A percentile compares a stretch with the other conserved stretches of the same genome.
phyloP scores from a whole-genome alignment of 768 basidiomycete genomes.

The Podaxis sp. region DNA sequence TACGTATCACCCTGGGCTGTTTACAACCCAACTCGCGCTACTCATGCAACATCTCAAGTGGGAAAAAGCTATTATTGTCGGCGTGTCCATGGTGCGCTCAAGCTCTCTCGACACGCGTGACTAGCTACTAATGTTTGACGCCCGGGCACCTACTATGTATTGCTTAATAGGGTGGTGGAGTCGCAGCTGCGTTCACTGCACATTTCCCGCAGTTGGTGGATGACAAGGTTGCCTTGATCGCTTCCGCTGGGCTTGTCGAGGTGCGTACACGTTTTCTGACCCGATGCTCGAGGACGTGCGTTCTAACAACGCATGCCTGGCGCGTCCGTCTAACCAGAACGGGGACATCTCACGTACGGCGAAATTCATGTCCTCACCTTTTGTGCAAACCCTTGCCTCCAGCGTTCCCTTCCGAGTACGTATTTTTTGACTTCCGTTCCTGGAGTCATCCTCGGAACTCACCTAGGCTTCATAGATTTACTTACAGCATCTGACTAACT shows the following conservation, averaged over 20 bases:
- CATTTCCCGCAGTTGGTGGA: slow-evolving; percentile 71
- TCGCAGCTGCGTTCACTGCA: slow-evolving; percentile 66
- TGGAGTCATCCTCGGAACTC: neutral
- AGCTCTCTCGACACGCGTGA: neutral
- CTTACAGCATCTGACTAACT: slow-evolving; percentile 45
- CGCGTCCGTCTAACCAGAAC: slow-evolving; percentile 31
- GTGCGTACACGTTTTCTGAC: slow-evolving; percentile 24
- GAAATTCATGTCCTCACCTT: slow-evolving; percentile 73
- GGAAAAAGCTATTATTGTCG: slow-evolving; percentile 60
- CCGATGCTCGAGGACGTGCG: neutral
- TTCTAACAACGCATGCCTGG: neutral
- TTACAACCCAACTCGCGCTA: slow-evolving; percentile 76
- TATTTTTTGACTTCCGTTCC: slow-evolving; percentile 9
- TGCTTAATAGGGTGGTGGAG: slow-evolving; percentile 57
- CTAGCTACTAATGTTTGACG: neutral
- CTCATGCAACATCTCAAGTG: slow-evolving; percentile 77
- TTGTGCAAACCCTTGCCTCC: slow-evolving; percentile 64
- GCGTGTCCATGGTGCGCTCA: slow-evolving; percentile 67
- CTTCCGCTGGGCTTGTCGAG: slow-evolving; percentile 68
- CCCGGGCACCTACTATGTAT: neutral
- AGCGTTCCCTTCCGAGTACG: slow-evolving; percentile 58
- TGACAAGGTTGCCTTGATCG: slow-evolving; percentile 60
- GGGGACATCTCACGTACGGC: slow-evolving; percentile 67
- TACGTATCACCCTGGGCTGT: slow-evolving; percentile 59
- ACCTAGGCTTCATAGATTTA: slow-evolving; percentile 35